phyloP scores from a whole-genome alignment of 2,329 filamentous ascomycete genomes.

The Thielaviopsis euricoi region DNA sequence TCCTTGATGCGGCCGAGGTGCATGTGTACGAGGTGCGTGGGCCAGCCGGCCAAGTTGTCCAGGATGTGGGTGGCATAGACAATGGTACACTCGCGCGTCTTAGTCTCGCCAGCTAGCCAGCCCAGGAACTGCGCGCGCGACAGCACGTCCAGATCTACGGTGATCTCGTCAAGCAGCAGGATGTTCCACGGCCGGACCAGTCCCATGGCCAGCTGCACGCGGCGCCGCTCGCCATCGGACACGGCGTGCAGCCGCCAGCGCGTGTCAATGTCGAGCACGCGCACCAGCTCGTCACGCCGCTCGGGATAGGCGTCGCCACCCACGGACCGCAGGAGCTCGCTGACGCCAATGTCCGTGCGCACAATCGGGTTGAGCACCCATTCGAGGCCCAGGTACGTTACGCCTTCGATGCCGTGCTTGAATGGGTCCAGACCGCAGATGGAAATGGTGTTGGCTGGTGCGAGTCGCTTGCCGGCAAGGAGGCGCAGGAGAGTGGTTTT shows the following conservation, averaged over 20 bases:
- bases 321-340: constrained; percentile 67
- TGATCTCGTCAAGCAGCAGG: constrained; percentile 86
- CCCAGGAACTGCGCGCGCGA: constrained; percentile 68
- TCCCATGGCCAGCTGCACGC: constrained; percentile 94
- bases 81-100: constrained; percentile 67
- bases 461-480: constrained; percentile 85
- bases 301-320: constrained; percentile 71
- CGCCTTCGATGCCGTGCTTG: constrained; percentile 73
- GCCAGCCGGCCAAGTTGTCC: constrained; percentile 89
- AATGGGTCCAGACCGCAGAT: constrained; percentile 84
- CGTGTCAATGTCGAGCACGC: constrained; percentile 80
- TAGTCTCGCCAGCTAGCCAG: constrained; percentile 79
- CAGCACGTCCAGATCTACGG: constrained; percentile 84
- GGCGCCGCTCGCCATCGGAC: constrained; percentile 74
- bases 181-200: constrained; percentile 82
- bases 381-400: constrained; percentile 92
- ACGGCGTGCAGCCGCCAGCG: constrained; percentile 94
- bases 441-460: constrained; percentile 55
- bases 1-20: constrained; percentile 74
- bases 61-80: constrained; percentile 97
- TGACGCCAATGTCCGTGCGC: constrained; percentile 82
- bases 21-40: constrained; percentile 93
- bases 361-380: constrained; percentile 98
- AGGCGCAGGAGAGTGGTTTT: constrained; percentile 94
- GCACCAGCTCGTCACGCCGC: constrained; percentile 71